A percentile compares a stretch with the other conserved stretches of the same genome.
Evolutionary conservation across 169 alveolate species (phyloP).

Genomic region (Cryptosporidium meleagridis): DNA sequence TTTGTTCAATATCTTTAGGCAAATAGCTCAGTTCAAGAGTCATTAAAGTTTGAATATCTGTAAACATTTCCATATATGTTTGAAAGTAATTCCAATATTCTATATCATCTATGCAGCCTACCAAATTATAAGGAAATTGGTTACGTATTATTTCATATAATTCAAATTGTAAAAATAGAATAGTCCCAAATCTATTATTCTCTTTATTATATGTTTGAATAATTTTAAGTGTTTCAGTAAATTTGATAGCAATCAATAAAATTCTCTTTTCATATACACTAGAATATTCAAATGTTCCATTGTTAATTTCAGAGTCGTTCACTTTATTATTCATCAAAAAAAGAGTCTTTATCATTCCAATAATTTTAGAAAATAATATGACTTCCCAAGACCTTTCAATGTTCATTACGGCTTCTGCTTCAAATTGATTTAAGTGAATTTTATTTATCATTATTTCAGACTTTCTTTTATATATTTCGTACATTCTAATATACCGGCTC

Average conservation of each 20-base stretch:
- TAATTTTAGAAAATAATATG: conserved; percentile 23
- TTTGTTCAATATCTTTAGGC: background rate
- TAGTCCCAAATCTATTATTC: background rate
- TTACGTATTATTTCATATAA: conserved; percentile 14
- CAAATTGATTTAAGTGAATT: conserved; percentile 8
- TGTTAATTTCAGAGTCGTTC: background rate
- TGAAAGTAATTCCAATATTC: conserved; percentile 56
- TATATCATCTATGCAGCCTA: background rate
- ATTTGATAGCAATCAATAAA: background rate
- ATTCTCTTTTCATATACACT: background rate
- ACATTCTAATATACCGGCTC: background rate
- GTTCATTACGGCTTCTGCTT: background rate
- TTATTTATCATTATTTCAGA: conserved; percentile 24
- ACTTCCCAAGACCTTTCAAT: conserved; percentile 24
- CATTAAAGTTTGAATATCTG: background rate
- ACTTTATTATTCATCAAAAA: background rate
- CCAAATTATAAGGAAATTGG: conserved; percentile 45
- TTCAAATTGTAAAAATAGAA: conserved; percentile 49
- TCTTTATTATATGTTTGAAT: conserved; percentile 5
- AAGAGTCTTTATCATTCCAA: conserved; percentile 39
- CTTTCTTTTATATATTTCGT: conserved; percentile 8
- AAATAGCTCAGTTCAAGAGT: background rate
- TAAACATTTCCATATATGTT: conserved; percentile 6
- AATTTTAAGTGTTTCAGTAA: conserved; percentile 16
- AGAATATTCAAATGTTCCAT: background rate